Conservation (phyloP, 1,139 yeast species). For the Diutina sp. region DNA sequence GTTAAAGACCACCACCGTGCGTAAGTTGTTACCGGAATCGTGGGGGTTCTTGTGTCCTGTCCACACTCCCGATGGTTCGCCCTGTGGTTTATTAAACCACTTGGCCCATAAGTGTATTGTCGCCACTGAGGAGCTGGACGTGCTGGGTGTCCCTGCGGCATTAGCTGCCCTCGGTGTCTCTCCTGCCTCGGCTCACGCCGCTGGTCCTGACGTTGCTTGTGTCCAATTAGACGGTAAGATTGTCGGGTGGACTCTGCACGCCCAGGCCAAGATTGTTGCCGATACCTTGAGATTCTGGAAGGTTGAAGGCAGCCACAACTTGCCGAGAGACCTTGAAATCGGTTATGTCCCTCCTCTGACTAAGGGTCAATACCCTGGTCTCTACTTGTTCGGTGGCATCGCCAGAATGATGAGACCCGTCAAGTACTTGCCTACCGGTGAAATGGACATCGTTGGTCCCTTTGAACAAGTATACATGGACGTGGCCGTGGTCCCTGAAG, state of each 20-base stretch:
- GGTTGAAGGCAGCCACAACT: conserved; percentile 61
- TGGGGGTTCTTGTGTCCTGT: conserved; percentile 99
- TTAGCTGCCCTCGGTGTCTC: conserved; percentile 71
- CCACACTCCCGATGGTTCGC: conserved; percentile 99
- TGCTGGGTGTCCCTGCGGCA: conserved; percentile 52
- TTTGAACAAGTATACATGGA: conserved; percentile 97
- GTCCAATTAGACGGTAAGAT: conserved; percentile 90
- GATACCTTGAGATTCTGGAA: conserved; percentile 91
- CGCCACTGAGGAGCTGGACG: conserved; percentile 67
- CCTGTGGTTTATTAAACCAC: conserved; percentile 96
- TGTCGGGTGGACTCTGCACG: conserved; percentile 90
- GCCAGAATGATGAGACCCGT: conserved; percentile 97
- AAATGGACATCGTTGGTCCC: conserved; percentile 85
- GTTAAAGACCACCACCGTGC: conserved; percentile 91
- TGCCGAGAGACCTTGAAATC: conserved; percentile 79
- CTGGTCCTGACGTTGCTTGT: conserved; percentile 81
- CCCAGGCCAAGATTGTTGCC: conserved; percentile 76
- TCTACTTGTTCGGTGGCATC: conserved; percentile 79
- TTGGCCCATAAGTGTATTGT: conserved; percentile 90
- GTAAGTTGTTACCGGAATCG: conserved; percentile 92
- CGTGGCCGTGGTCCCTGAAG: conserved; percentile 89
- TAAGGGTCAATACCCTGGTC: conserved; percentile 96
- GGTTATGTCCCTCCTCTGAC: conserved; percentile 93
- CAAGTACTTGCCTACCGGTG: conserved; percentile 73
- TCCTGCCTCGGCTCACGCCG: conserved; percentile 65